phyloP scores from a whole-genome alignment of 495 filamentous ascomycete genomes.

The Neurospora sp. region DNA sequence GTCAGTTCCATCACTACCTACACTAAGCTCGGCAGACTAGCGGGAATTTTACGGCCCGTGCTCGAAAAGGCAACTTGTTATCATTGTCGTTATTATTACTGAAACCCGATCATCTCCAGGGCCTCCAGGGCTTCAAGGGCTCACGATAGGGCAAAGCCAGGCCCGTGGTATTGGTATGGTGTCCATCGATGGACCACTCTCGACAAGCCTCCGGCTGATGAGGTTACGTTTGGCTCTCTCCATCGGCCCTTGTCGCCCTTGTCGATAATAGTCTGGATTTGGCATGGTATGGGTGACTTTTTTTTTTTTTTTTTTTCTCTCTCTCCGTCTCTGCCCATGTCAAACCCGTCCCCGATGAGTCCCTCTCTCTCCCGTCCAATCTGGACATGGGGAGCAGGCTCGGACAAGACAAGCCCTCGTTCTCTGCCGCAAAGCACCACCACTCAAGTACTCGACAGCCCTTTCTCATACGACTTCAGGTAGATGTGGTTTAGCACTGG shows the following conservation, averaged over 20 bases:
- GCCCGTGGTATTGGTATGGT: background rate
- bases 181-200: background rate
- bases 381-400: background rate
- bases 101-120: background rate
- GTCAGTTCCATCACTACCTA: background rate
- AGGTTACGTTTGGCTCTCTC: background rate
- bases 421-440: background rate
- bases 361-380: background rate
- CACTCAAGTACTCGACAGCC: background rate
- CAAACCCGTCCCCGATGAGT: background rate
- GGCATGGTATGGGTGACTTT: conserved; percentile 2
- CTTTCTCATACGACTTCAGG: background rate
- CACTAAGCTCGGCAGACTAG: background rate
- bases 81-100: background rate
- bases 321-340: background rate
- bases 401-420: background rate
- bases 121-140: background rate
- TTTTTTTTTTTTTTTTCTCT: background rate
- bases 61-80: background rate
- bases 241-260: conserved; percentile 1
- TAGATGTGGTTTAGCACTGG: background rate
- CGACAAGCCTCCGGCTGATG: background rate
- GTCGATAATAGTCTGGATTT: conserved; percentile 1
- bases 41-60: background rate
- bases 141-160: background rate